Percentiles rank a stretch among this genome's conserved stretches.
Evolutionary conservation across 345 rosid genomes (phyloP).

Genomic region (Mangifera indica): DNA sequence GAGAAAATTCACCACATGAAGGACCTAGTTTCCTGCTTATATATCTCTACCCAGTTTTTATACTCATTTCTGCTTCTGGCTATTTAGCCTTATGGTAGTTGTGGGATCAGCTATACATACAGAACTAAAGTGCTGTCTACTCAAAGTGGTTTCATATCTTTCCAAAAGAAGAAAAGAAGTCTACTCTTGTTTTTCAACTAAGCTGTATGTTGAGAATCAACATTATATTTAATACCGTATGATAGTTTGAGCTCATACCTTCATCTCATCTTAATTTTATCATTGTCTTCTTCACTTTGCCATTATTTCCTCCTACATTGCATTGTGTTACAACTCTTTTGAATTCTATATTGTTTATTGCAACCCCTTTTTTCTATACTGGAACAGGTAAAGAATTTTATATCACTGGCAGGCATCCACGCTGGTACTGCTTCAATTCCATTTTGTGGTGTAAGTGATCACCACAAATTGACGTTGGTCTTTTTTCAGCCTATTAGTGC

Average conservation of each 20-base stretch:
- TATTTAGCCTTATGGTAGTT: neutral
- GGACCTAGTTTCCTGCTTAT: neutral
- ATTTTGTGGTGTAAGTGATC: slow-evolving; percentile 64
- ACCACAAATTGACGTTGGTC: neutral
- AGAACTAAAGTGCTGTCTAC: neutral
- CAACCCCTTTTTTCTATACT: slow-evolving; percentile 2
- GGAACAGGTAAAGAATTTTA: slow-evolving; percentile 71
- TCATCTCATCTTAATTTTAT: too few relatives aligned
- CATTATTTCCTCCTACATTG: neutral
- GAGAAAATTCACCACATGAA: neutral
- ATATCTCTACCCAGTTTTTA: neutral
- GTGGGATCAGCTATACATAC: neutral
- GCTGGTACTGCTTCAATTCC: slow-evolving; percentile 90
- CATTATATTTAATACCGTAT: too few relatives aligned
- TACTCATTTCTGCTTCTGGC: neutral
- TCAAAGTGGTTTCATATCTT: neutral
- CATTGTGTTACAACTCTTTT: neutral
- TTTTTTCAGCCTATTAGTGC: neutral
- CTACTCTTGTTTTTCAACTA: too few relatives aligned
- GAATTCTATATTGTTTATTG: neutral
- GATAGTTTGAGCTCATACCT: too few relatives aligned
- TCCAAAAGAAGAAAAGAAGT: too few relatives aligned
- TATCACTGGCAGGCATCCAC: slow-evolving; percentile 79
- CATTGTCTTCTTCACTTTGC: too few relatives aligned
- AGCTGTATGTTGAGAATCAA: too few relatives aligned